A percentile compares a stretch with the other conserved stretches of the same genome.
These are phyloP conservation scores for Globisporangium barbulae DNA, from an alignment of 352 stramenopile species.

Conservation along the genomic window DNA sequence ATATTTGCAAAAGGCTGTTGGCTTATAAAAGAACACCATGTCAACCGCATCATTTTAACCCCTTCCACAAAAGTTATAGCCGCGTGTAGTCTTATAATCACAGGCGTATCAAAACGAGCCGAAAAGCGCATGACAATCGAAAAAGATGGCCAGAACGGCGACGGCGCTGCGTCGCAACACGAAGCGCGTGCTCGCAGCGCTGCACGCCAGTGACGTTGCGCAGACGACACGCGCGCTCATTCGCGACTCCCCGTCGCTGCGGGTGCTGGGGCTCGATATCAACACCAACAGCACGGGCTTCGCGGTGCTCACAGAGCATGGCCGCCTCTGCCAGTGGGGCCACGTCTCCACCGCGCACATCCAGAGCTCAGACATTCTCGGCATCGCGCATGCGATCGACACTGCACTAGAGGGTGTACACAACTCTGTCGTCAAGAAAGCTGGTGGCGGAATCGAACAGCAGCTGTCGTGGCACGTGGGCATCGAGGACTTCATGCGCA, in stretches of 20 bases:
- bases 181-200: conserved; percentile 50
- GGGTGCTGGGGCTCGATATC: conserved; percentile 75
- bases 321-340: conserved; percentile 50
- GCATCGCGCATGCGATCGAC: conserved; percentile 54
- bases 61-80: too few species aligned
- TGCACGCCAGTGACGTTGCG: conserved; percentile 29
- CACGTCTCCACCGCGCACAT: conserved; percentile 62
- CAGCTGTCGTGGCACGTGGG: conserved; percentile 53
- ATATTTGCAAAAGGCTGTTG: too few species aligned
- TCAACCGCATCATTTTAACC: too few species aligned
- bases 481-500: conserved; percentile 85
- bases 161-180: conserved; percentile 36
- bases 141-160: neutral
- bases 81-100: too few species aligned
- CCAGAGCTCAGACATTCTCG: conserved; percentile 59
- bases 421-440: conserved; percentile 8
- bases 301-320: conserved; percentile 53
- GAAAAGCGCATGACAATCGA: neutral
- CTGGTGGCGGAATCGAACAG: conserved; percentile 4
- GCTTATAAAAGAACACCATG: too few species aligned
- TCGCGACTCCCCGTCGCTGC: conserved; percentile 29
- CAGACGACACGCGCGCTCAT: conserved; percentile 25
- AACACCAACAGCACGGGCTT: conserved; percentile 86
- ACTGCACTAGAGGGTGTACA: conserved; percentile 34
- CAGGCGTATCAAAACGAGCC: too few species aligned